A percentile compares a stretch with the other conserved stretches of the same genome.
Evolutionary conservation across 345 rosid genomes (phyloP).

Genomic region (Salix udensis): DNA sequence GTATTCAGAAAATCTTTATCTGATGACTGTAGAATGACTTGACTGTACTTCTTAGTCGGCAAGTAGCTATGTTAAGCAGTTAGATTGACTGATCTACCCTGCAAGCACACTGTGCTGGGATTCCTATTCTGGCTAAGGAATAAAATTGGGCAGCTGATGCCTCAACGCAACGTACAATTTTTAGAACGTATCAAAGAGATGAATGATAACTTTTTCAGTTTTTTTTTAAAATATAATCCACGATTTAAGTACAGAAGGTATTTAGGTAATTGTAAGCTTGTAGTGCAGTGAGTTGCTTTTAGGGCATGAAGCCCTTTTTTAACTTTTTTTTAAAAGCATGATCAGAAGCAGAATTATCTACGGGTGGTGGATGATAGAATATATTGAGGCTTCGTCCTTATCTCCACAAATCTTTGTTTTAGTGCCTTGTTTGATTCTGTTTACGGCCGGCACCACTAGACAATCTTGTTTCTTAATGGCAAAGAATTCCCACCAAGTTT

Average conservation of each 20-base stretch:
- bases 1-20: slow-evolving; percentile 8
- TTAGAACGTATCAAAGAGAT: too few relatives aligned
- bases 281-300: slow-evolving; percentile 6
- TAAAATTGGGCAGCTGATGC: background rate
- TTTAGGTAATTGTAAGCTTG: slow-evolving; percentile 2
- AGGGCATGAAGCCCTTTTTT: slow-evolving; percentile 5
- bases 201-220: background rate
- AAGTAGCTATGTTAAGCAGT: slow-evolving; percentile 30
- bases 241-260: background rate
- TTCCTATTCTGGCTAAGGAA: background rate
- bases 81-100: slow-evolving; percentile 5
- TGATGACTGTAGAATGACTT: slow-evolving; percentile 2
- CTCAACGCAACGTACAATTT: background rate
- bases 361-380: slow-evolving; percentile 16
- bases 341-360: slow-evolving; percentile 19
- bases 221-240: too few relatives aligned
- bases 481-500: slow-evolving; percentile 8
- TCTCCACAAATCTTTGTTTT: slow-evolving; percentile 22
- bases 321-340: slow-evolving; percentile 30
- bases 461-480: slow-evolving; percentile 5
- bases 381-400: slow-evolving; percentile 18
- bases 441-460: slow-evolving; percentile 20
- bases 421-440: slow-evolving; percentile 16
- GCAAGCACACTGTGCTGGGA: background rate
- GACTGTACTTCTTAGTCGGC: slow-evolving; percentile 36